A percentile compares a stretch with the other conserved stretches of the same genome.
Conservation (phyloP, 495 filamentous ascomycete species). For the Lasiosphaeris hirsuta region DNA sequence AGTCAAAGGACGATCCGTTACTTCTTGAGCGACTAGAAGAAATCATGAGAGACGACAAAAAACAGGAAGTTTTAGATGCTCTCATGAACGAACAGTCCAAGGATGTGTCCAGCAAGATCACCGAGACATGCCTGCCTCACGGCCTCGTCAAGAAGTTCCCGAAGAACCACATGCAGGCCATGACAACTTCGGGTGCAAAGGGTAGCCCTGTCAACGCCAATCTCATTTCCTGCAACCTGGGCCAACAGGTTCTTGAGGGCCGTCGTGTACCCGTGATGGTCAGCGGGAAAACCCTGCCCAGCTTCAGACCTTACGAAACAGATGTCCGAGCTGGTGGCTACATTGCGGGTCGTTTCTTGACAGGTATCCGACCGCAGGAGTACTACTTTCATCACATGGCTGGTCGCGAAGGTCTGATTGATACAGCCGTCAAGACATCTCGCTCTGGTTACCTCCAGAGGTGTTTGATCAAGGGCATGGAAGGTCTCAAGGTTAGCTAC, state of each 20-base stretch:
- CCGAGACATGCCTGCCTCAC: constrained; percentile 68
- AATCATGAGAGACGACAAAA: constrained; percentile 83
- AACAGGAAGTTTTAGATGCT: constrained; percentile 82
- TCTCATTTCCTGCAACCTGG: constrained; percentile 94
- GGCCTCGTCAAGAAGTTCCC: constrained; percentile 91
- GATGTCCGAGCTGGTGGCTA: constrained; percentile 90
- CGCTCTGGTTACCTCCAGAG: constrained; percentile 95
- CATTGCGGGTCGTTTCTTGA: constrained; percentile 94
- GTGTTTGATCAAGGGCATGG: constrained; percentile 99
- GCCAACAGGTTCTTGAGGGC: constrained; percentile 95
- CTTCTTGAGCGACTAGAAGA: constrained; percentile 77
- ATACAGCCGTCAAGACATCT: constrained; percentile 98
- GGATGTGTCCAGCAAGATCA: constrained; percentile 74
- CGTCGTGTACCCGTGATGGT: constrained; percentile 95
- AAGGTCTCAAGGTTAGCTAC: constrained; percentile 87
- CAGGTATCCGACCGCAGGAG: constrained; percentile 93
- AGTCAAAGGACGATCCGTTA: constrained; percentile 59
- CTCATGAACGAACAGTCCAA: constrained; percentile 72
- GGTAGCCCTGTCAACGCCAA: constrained; percentile 91
- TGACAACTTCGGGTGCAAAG: constrained; percentile 97
- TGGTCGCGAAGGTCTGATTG: constrained; percentile 96
- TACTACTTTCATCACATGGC: constrained; percentile 99
- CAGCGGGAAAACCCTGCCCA: constrained; percentile 93
- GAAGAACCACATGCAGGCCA: constrained; percentile 96
- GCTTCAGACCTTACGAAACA: constrained; percentile 88